Evolutionary conservation across 2,329 filamentous ascomycete species (phyloP), one percentile per base, ranked within the genome.

Genomic region (Aspergillus versicolor): DNA sequence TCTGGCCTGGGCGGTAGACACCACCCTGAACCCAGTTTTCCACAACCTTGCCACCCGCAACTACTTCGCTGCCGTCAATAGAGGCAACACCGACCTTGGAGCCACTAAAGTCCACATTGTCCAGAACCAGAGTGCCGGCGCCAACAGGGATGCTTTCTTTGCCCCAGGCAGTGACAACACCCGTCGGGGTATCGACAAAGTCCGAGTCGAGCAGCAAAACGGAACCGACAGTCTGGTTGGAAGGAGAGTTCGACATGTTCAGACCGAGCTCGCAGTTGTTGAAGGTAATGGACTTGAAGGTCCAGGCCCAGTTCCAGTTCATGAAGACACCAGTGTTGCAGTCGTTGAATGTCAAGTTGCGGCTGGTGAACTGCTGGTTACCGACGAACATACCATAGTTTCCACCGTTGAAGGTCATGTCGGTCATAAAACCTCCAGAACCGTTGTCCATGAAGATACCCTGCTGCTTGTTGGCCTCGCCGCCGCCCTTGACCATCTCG

Each of bases 301-400:
- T 86, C 88, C 89, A 95, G 17, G 86, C 80, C 91, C 91, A 96
- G 78, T 93, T 90, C 91, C 91, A 96, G 80, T 92, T 92, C 86
- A 94, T 89, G 77, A 84, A 91, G 62, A 96, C 86, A 60, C 89
- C 91, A 2, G 90, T 95, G 69, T 90, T 83, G 79, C 89, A 92
- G 73, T 84, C 82, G 72, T 89, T 90, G 82, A 95, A 95, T 37
- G 83, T 88, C 71, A 94, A 70, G 75, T 95, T 94, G 64, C 91
- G 88, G 27, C 87, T 88, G 40, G 90, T 93, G 75, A 93, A 94
- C 75, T 96, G 91, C 77, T 96, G 91, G 75, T 87, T 92, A 49
- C 91, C 91, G 24, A 93, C 79, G 76, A 91, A 93, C 64, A 87
- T 87, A 54, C 91, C 90, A 63, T 87, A 86, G 63, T 84, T 84